phyloP scores from a whole-genome alignment of 106 monocot genomes.

The Platanthera zijinensis region DNA sequence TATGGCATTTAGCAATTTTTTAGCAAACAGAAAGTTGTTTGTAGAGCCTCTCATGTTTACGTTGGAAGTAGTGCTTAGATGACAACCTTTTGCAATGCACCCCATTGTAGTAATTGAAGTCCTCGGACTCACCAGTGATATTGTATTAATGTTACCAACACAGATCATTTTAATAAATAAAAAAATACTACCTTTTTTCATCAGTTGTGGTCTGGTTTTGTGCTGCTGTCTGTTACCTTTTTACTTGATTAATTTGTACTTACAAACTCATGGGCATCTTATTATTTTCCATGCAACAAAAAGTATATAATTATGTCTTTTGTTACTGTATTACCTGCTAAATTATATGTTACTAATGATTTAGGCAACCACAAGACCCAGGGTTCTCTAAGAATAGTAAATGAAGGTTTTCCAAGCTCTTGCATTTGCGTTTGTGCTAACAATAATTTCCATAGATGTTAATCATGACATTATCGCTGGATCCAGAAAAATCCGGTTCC shows the following conservation, averaged over 20 bases:
- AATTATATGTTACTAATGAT: background rate
- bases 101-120: background rate
- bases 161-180: background rate
- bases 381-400: background rate
- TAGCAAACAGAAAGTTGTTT: background rate
- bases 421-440: background rate
- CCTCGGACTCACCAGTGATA: background rate
- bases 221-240: background rate
- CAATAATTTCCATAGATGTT: background rate
- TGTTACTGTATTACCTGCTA: background rate
- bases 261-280: background rate
- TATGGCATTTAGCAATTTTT: slow-evolving; percentile 19
- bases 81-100: background rate
- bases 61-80: background rate
- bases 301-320: background rate
- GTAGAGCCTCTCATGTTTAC: background rate
- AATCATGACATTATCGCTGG: background rate
- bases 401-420: background rate
- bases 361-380: background rate
- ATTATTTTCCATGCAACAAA: background rate
- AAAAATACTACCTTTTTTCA: background rate
- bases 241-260: background rate
- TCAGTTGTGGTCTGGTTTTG: background rate
- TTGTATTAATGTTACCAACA: background rate
- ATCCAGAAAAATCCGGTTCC: too few species aligned